phyloP scores from a whole-genome alignment of 2,329 filamentous ascomycete species.

The Exophiala alcalophila region DNA sequence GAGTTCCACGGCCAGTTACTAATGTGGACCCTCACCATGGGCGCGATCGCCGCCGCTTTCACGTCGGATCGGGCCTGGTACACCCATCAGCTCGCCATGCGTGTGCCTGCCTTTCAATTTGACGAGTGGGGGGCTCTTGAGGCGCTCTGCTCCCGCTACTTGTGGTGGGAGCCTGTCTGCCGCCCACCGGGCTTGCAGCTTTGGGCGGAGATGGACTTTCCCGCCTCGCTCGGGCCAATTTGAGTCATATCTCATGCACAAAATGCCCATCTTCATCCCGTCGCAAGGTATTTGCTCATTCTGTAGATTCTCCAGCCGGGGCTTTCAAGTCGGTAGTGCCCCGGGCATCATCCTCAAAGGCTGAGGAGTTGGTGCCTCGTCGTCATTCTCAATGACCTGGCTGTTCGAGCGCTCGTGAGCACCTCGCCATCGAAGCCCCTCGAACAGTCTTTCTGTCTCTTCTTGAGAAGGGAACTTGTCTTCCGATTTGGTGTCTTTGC shows the following conservation, averaged over 20 bases:
- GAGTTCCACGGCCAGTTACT: slow-evolving; percentile 20
- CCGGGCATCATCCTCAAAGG: slow-evolving; percentile 20
- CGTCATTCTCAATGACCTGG: slow-evolving; percentile 25
- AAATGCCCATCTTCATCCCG: no score
- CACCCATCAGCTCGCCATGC: slow-evolving; percentile 13
- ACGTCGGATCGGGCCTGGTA: slow-evolving; percentile 17
- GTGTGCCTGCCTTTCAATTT: slow-evolving; percentile 12
- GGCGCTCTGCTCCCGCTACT: slow-evolving; percentile 16
- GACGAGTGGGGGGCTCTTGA: slow-evolving; percentile 17
- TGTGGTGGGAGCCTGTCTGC: slow-evolving; percentile 26
- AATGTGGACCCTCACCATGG: slow-evolving; percentile 20
- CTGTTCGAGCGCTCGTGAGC: slow-evolving; percentile 22
- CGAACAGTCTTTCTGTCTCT: slow-evolving; percentile 27
- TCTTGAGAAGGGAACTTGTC: slow-evolving; percentile 32
- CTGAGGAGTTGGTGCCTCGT: slow-evolving; percentile 19
- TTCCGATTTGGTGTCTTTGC: slow-evolving; percentile 13
- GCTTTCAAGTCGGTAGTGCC: slow-evolving; percentile 23
- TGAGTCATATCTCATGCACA: no score
- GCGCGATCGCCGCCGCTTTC: slow-evolving; percentile 18
- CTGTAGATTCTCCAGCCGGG: no score
- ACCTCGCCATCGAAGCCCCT: slow-evolving; percentile 22
- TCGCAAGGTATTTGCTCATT: no score
- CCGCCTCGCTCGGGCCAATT: background rate
- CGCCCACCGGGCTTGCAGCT: slow-evolving; percentile 11
- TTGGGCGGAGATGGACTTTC: slow-evolving; percentile 18